Evolutionary conservation across 208 protist genomes (phyloP).

Genomic region (Crithidia brevicula): DNA sequence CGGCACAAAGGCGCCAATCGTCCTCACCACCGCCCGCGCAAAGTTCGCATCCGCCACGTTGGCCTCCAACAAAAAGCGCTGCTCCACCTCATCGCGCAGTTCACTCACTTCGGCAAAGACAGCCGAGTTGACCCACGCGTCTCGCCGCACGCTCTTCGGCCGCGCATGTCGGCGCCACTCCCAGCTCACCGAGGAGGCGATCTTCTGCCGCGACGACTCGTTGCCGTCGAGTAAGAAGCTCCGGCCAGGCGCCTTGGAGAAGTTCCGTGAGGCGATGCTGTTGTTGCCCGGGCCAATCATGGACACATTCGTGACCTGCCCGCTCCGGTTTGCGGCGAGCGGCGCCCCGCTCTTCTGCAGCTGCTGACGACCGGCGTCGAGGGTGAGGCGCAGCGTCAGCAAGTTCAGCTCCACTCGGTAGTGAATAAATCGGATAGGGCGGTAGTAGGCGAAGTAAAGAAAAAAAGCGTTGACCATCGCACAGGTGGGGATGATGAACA

Average conservation of each 20-base stretch:
- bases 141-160: constrained; percentile 50
- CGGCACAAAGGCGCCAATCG: constrained; percentile 17
- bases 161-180: constrained; percentile 44
- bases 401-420: constrained; percentile 75
- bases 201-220: constrained; percentile 6
- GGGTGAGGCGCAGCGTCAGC: constrained; percentile 36
- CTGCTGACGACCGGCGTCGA: constrained; percentile 33
- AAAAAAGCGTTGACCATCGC: constrained; percentile 49
- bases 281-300: constrained; percentile 12
- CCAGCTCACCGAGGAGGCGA: constrained; percentile 23
- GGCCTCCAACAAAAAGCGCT: constrained; percentile 44
- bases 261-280: background rate
- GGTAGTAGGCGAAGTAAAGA: constrained; percentile 83
- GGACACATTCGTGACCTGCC: constrained; percentile 3
- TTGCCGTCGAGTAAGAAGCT: constrained; percentile 10
- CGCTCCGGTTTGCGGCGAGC: constrained; percentile 11
- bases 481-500: constrained; percentile 69
- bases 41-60: constrained; percentile 48
- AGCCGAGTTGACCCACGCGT: constrained; percentile 48
- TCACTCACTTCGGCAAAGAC: constrained; percentile 54
- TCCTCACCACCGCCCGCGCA: constrained; percentile 27
- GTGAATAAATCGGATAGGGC: constrained; percentile 63
- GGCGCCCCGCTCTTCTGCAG: constrained; percentile 40
- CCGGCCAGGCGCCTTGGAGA: background rate
- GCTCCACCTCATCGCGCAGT: constrained; percentile 47